Conservation (phyloP, 2,329 filamentous ascomycete species). For the Aureobasidium sp. region DNA sequence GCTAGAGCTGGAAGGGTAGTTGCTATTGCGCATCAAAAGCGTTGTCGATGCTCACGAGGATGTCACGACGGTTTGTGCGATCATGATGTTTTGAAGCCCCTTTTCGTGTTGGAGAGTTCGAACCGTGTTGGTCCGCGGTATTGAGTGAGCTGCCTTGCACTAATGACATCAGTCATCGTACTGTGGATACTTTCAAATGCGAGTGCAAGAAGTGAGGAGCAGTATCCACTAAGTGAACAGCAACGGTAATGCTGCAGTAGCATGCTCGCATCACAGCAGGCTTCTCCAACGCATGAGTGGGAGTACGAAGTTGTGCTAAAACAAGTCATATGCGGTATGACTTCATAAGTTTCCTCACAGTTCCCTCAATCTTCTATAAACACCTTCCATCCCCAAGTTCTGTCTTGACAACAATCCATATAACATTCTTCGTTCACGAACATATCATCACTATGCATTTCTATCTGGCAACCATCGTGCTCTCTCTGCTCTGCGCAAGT, state of each 20-base stretch:
- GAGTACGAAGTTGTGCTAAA: background rate
- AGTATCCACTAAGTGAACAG: background rate
- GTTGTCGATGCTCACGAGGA: background rate
- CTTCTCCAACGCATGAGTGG: background rate
- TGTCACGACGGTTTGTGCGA: background rate
- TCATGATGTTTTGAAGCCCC: background rate
- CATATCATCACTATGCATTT: background rate
- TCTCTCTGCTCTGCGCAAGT: background rate
- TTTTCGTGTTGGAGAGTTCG: background rate
- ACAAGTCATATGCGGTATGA: conserved; percentile 8
- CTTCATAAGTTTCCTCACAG: background rate
- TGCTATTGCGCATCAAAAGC: background rate
- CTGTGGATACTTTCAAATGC: too few species aligned
- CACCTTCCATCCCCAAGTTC: background rate
- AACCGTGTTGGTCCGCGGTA: background rate
- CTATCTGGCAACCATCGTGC: background rate
- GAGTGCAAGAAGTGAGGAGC: background rate
- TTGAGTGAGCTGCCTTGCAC: too few species aligned
- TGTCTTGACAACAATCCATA: background rate
- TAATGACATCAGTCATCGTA: background rate
- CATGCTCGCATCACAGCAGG: background rate
- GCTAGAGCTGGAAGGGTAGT: background rate
- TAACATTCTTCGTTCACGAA: background rate
- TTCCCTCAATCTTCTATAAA: background rate
- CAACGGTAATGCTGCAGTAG: conserved; percentile 8